Base-by-base conservation (phyloP, 305 asterid species). In the Fraxinus albicans region DNA sequence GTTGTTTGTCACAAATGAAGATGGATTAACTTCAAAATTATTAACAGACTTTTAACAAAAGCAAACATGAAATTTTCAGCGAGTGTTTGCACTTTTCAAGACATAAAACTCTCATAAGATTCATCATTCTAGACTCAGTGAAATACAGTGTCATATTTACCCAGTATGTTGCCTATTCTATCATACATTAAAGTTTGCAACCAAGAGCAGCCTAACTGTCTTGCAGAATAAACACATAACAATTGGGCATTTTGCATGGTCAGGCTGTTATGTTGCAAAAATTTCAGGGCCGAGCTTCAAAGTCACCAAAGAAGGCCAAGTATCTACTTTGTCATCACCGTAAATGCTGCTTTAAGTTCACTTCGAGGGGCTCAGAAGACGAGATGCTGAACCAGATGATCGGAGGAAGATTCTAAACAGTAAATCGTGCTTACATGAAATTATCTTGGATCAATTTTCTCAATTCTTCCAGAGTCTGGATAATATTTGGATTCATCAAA, bases 401-500 rank as follows among this genome's bases (percentile, higher is more conserved):
- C 8, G 23, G 8, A 53, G 63, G 1, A 53, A 53, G 8, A 53
- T 53, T 53, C 63, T 17, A 53, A 5, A 17, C 63, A 15, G 63
- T 53, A 17, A 17, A 53, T 53, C 2, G 9, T 15, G 63, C 63
- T 53, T n/a, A 53, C 63, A 53, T 53, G 63, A 53, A 53, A 53
- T 53, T 53, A 17, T 53, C 23, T 17, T 17, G 63, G 63, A 53
- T n/a, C 63, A 53, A 53, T n/a, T 53, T 53, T 85, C 90, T 89
- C 58, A 96, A 84, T 84, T 83, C 94, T 84, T 91, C 97, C 77
- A 96, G 85, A 81, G 93, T 95, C 21, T 86, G 92, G 84, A 96
- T 88, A 34, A 92, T 55, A 85, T 85, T 86, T 0, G 98, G 98
- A 83, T 86, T 93, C 98, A 95, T 90, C 84, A 97, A 77, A 86